Evolutionary conservation across 164 flowering plant genomes (phyloP), one percentile per base, ranked within the genome.

Genomic region (Berberis thunbergii): DNA sequence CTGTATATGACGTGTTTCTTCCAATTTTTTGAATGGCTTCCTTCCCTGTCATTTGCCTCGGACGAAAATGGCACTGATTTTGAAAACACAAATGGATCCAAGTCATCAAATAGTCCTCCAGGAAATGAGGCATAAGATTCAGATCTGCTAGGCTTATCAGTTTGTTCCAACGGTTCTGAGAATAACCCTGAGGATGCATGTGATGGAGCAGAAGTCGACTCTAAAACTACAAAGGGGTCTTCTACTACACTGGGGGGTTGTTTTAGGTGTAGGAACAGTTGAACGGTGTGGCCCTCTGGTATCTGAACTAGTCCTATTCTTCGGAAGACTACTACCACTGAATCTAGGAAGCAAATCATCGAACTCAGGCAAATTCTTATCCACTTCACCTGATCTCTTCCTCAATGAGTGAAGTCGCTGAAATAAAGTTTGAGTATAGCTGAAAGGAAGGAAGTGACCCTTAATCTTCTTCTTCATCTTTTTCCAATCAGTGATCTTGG

Each of bases 211-310:
- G 89, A 66, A 64, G 72, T 65, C 61, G 96, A 77, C 62, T 75
- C 85, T 54, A 86, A 54, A 42, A 75, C 81, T 10, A 76, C 93
- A 84, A 91, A 86, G 41, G 91, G 91, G 57, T 91, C 88, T 41
- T 86, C 94, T 55, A 71, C 59, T 48, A 58, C 66, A 67, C 61
- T 72, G 55, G 87, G 68, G 68, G 39, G 75, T 55, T 45, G 76
- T 68, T 72, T 78, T 83, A 52, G 60, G 54, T 61, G 82, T 54
- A 72, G 67, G 63, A 65, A 44, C 70, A 63, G 67, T 54, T 69
- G 84, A 65, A 46, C 70, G 73, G 38, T 66, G 72, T 44, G 66
- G 48, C 63, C 64, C 66, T 64, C 57, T 73, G 44, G 70, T 55
- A 64, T 83, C 83, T 61, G 78, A 54, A 66, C 70, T 46, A 61